These are phyloP conservation scores for Annulohypoxylon moriforme DNA, from an alignment of 495 filamentous ascomycete species.

Conservation along the genomic window DNA sequence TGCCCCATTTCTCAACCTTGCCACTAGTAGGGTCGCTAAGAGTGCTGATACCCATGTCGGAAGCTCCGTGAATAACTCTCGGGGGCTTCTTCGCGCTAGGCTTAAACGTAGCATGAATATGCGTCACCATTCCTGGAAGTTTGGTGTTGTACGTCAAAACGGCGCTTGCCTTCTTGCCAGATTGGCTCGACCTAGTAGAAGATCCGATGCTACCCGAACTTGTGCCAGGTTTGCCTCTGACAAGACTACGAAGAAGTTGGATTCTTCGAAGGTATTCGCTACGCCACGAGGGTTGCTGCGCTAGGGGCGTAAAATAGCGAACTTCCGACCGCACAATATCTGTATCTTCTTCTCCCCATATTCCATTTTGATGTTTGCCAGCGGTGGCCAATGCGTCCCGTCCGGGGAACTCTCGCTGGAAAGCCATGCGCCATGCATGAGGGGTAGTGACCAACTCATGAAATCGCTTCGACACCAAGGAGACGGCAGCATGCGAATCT, in stretches of 20 bases:
- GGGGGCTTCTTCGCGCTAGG: constrained; percentile 74
- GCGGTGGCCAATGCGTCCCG: constrained; percentile 61
- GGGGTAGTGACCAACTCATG: constrained; percentile 85
- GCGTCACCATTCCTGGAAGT: constrained; percentile 76
- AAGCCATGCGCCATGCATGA: constrained; percentile 91
- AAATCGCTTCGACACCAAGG: constrained; percentile 86
- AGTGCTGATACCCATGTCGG: constrained; percentile 77
- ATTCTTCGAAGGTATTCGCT: constrained; percentile 92
- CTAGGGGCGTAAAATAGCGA: constrained; percentile 82
- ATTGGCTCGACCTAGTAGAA: constrained; percentile 58
- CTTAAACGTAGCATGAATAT: constrained; percentile 77
- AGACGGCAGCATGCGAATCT: constrained; percentile 77
- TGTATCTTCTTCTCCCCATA: constrained; percentile 58
- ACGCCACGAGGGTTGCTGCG: constrained; percentile 84
- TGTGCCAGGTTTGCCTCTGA: constrained; percentile 72
- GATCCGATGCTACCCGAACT: constrained; percentile 53
- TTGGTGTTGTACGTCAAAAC: constrained; percentile 84
- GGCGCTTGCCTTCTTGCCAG: constrained; percentile 65
- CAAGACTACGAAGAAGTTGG: constrained; percentile 81
- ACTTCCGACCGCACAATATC: constrained; percentile 68
- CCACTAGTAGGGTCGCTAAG: constrained; percentile 79
- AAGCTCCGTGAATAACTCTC: constrained; percentile 81
- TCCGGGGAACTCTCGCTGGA: constrained; percentile 87
- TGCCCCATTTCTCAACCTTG: constrained; percentile 86
- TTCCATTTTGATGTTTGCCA: constrained; percentile 51